Evolutionary conservation across 2,329 filamentous ascomycete genomes (phyloP).

Genomic region (Hypoxylon sp.): DNA sequence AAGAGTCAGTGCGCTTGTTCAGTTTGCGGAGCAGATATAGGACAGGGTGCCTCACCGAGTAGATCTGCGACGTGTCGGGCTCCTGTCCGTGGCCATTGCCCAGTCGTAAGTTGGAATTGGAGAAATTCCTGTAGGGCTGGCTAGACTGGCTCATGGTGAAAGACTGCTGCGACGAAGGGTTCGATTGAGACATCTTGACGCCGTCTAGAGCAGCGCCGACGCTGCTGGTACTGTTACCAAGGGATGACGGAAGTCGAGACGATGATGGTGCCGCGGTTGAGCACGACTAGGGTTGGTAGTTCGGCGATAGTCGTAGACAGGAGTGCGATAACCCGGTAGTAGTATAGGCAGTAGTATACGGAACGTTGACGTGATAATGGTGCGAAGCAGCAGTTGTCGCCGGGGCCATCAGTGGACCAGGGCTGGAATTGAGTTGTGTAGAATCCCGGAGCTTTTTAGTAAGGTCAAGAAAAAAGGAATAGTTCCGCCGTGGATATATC

Average conservation of each 20-base stretch:
- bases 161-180: slow-evolving; percentile 66
- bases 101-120: slow-evolving; percentile 54
- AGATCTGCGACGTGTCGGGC: slow-evolving; percentile 67
- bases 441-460: slow-evolving; percentile 23
- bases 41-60: slow-evolving; percentile 63
- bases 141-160: slow-evolving; percentile 67
- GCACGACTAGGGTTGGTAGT: slow-evolving; percentile 29
- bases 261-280: slow-evolving; percentile 27
- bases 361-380: slow-evolving; percentile 39
- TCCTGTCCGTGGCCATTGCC: slow-evolving; percentile 48
- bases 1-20: slow-evolving; percentile 36
- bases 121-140: slow-evolving; percentile 59
- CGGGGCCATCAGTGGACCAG: slow-evolving; percentile 54
- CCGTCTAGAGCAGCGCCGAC: slow-evolving; percentile 44
- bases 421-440: slow-evolving; percentile 22
- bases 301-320: slow-evolving; percentile 27
- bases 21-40: slow-evolving; percentile 13
- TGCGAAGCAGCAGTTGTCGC: slow-evolving; percentile 52
- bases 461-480: slow-evolving; percentile 12
- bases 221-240: slow-evolving; percentile 40
- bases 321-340: slow-evolving; percentile 22
- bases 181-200: slow-evolving; percentile 62
- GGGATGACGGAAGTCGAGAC: slow-evolving; percentile 25
- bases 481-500: slow-evolving; percentile 9
- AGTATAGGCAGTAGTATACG: slow-evolving; percentile 7